phyloP scores from a whole-genome alignment of 495 filamentous ascomycete species.

The Cryomyces minteri region DNA sequence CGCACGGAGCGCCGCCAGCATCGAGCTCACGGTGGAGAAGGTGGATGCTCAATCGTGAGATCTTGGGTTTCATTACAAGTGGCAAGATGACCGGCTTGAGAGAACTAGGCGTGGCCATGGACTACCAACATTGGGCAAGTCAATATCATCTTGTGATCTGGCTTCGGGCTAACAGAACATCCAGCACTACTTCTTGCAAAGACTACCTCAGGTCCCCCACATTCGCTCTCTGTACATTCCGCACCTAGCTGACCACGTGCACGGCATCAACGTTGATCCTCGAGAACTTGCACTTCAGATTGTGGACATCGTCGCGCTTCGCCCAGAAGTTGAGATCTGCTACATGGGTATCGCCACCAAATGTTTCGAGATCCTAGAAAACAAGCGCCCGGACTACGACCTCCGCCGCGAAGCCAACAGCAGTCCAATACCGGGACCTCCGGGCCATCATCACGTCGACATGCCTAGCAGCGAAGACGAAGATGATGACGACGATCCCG shows the following conservation, averaged over 20 bases:
- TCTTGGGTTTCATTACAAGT: constrained; percentile 62
- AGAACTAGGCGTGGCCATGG: constrained; percentile 60
- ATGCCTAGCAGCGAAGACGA: constrained; percentile 19
- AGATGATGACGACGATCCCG: constrained; percentile 22
- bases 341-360: constrained; percentile 69
- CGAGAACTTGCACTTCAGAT: constrained; percentile 71
- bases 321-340: constrained; percentile 68
- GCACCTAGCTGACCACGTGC: constrained; percentile 46
- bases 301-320: constrained; percentile 66
- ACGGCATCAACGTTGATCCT: constrained; percentile 32
- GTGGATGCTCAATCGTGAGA: constrained; percentile 63
- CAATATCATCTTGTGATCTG: constrained; percentile 3
- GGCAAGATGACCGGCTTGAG: constrained; percentile 60
- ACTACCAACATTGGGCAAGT: constrained; percentile 76
- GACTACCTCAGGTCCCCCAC: constrained; percentile 55
- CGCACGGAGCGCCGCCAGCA: constrained; percentile 17
- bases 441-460: constrained; percentile 22
- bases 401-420: constrained; percentile 5
- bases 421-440: not conserved
- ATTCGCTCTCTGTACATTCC: constrained; percentile 67
- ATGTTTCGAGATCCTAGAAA: constrained; percentile 81
- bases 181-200: constrained; percentile 77
- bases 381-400: constrained; percentile 29
- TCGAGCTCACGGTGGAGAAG: constrained; percentile 35
- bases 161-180: constrained; percentile 1